Evolutionary conservation across 345 rosid genomes (phyloP), one percentile per base, ranked within the genome.

Genomic region (Raphanus raphanistrum): DNA sequence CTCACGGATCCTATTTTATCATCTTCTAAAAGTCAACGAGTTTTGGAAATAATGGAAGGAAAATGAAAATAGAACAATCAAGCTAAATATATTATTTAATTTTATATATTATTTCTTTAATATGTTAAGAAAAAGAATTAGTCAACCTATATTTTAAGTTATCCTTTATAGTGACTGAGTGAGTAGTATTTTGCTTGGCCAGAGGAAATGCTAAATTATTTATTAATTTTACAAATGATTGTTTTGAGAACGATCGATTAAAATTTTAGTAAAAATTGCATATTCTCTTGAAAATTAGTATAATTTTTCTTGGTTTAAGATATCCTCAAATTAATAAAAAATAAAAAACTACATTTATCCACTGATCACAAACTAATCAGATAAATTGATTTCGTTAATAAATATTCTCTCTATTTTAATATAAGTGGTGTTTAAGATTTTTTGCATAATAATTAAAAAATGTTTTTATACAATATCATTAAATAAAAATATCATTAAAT

Each of bases 21-120:
- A 16, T 48, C 65, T 73, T 73, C 38, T 13, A 2, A n/a, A 68
- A 13, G 78, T 73, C 75, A 73, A 74, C 79, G 75, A 68, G 67
- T 69, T 11, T 17, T 64, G 60, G 48, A 71, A 57, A 43, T 25
- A 54, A 28, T 31, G 21, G 73, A 72, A 35, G 58, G 58, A 41
- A 72, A 27, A 60, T 54, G 48, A 72, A 57, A 41, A 25, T 41
- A 41, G 29, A 60, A 57, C 38, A 57, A 57, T 52, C n/a, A 29
- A 62, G 32, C 63, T 58, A 58, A 41, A 5, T 15, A 68, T 2
- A 41, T 17, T 54, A 2, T 36, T 36, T 57, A 21, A 21, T 1
- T 64, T 61, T 62, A 26, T 63, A 8, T 21, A 66, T 38, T 27
- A 32, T 38, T 64, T 35, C 17, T 65, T 26, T 35, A 2, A 8